Base-by-base conservation (phyloP, 352 stramenopile genomes). In the Phytophthora megakarya region DNA sequence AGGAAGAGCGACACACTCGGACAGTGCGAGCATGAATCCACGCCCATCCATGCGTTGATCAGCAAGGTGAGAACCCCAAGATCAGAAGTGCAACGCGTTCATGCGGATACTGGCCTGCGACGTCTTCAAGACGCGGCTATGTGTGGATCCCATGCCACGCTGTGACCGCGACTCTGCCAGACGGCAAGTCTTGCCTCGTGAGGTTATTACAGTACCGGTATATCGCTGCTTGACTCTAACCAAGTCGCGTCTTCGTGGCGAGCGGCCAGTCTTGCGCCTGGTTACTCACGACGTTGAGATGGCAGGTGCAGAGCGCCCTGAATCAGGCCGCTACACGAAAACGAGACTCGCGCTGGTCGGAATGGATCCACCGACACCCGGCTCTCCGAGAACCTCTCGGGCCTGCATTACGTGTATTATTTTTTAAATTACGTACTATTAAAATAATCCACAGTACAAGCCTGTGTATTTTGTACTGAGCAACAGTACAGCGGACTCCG, bases 31-130 rank as follows among this genome's bases (percentile, higher is more conserved):
- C 33, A 54, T 70, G 62, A 66, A 66, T 61, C 63, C 63, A 33
- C 42, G 47, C 56, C 46, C 46, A 55, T 64, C 47, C 39, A 38
- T 32, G 45, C 53, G 40, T 57, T 45, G 40, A 53, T 35, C 30
- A 63, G 39, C 25, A 9, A 49, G 11, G 26, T 35, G 8, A 35
- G 30, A 35, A 35, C 30, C 8, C 8, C 46, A 22, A 57, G 64
- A 60, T 45, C 58, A 68, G 58, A 63, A 49, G 32, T 59, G 58
- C 33, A 56, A 50, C 33, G 30, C 58, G 28, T 32, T 57, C 21
- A 26, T 39, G 61, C 45, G n/a, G 55, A 66, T 42, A 61, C 63
- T 71, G 56, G 48, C 42, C 55, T 70, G 62, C 55, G 62, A 66
- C 55, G 50, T 38, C 57, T 37, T 30, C 40, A 38, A 46, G 16